These are phyloP conservation scores for Excoecaria cochinchinensis DNA, from an alignment of 345 rosid genomes.

Conservation along the genomic window DNA sequence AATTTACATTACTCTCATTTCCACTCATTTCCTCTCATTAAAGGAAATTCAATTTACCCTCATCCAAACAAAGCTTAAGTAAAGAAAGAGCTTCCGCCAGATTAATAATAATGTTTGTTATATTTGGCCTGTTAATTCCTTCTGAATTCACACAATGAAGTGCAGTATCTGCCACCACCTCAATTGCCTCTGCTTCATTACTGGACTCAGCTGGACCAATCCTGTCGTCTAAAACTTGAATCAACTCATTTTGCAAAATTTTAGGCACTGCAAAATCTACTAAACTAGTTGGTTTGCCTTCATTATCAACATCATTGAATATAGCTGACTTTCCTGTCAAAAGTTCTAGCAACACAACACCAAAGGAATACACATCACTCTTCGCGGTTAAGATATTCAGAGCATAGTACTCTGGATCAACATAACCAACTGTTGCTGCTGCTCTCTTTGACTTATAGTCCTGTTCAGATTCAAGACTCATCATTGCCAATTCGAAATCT, in stretches of 20 bases:
- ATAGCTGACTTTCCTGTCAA: slow-evolving; percentile 77
- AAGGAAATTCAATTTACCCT: too few relatives aligned
- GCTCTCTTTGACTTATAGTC: slow-evolving; percentile 51
- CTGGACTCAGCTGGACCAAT: background rate
- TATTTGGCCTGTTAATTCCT: slow-evolving; percentile 70
- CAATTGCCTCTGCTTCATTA: slow-evolving; percentile 77
- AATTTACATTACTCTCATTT: too few relatives aligned
- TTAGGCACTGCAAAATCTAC: slow-evolving; percentile 71
- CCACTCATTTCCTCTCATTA: too few relatives aligned
- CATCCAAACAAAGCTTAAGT: too few relatives aligned
- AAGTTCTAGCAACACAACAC: slow-evolving; percentile 75
- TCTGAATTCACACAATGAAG: slow-evolving; percentile 74
- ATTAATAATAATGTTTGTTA: slow-evolving; percentile 58
- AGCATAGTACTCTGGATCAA: slow-evolving; percentile 77
- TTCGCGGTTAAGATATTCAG: slow-evolving; percentile 65
- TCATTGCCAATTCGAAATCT: slow-evolving; percentile 70
- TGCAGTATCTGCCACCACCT: slow-evolving; percentile 73
- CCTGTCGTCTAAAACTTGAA: too few relatives aligned
- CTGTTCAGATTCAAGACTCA: slow-evolving; percentile 49
- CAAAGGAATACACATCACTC: slow-evolving; percentile 85
- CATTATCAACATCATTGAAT: slow-evolving; percentile 44
- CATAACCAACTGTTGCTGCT: slow-evolving; percentile 80
- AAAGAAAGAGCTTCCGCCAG: slow-evolving; percentile 56
- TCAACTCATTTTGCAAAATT: slow-evolving; percentile 21
- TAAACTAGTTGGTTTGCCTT: slow-evolving; percentile 49